Base-by-base conservation (phyloP, 2,329 filamentous ascomycete genomes). In the Rutstroemia sp. region DNA sequence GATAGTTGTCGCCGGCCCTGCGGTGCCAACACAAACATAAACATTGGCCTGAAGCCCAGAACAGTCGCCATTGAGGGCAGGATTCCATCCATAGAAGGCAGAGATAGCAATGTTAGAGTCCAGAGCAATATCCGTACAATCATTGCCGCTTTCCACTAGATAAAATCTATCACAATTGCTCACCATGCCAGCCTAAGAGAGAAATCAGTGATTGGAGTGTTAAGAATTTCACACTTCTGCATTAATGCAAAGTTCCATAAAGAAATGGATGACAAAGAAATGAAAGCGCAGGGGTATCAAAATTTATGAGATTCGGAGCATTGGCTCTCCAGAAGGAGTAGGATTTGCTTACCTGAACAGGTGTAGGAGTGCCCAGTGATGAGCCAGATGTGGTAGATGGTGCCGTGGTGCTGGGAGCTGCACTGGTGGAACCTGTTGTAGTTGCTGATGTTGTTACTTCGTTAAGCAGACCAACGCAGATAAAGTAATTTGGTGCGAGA, bases 101-200 rank as follows among this genome's bases (percentile, higher is more conserved):
- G 60, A 51, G 5, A 66, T 38, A 1, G 61, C 54, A 48, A 71
- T 65, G 7, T 59, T 54, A 5, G 65, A 56, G 3, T 52, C 49
- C 0, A 54, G 42, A 10, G 63, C 61, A 38, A 72, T 69, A 0
- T 48, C 54, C 3, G 38, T 52, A 45, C 69, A 72, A 6, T 49
- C 60, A 9, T 68, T 65, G 1, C 62, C 64, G 0, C 12, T 44
- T 5, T 59, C 41, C 0, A 70, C 56, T 1, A 57, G 47, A 48
- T 69, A 58, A 50, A 70, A 71, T 48, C 59, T 65, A 9, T 68
- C 61, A 25, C 69, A 70, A 55, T 67, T 67, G 5, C 53, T 51
- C 10, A 64, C 59, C 58, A 71, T 68, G 42, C 64, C 64, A 2
- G 63, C 25, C 25, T 27, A 27, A 27, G 7, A 27, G 25, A 27